phyloP scores from a whole-genome alignment of 2,329 filamentous ascomycete genomes.

The Arthrobotrys sinensis region DNA sequence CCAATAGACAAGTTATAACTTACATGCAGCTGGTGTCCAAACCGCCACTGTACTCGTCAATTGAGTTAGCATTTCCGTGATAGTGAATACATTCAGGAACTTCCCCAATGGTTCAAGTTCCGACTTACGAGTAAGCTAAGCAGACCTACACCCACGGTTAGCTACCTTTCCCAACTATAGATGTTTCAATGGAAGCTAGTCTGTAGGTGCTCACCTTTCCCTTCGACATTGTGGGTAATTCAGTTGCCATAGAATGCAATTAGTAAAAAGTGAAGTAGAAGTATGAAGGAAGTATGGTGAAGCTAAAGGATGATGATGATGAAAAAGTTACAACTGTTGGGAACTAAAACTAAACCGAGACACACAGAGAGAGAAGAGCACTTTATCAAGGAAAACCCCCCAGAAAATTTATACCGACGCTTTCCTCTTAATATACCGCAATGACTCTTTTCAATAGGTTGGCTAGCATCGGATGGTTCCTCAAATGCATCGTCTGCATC shows the following conservation, averaged over 20 bases:
- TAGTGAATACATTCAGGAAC: neutral
- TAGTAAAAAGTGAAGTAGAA: slow-evolving; percentile 2
- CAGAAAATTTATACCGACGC: slow-evolving; percentile 55
- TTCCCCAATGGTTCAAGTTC: neutral
- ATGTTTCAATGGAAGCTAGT: too few relatives aligned
- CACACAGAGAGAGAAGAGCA: neutral
- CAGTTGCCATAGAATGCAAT: slow-evolving; percentile 45
- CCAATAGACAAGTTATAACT: slow-evolving; percentile 65
- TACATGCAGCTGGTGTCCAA: slow-evolving; percentile 70
- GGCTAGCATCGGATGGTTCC: slow-evolving; percentile 58
- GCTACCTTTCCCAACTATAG: slow-evolving; percentile 12
- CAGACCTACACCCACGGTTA: slow-evolving; percentile 66
- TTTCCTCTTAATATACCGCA: slow-evolving; percentile 35
- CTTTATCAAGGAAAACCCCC: slow-evolving; percentile 9
- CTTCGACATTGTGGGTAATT: slow-evolving; percentile 54
- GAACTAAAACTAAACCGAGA: neutral
- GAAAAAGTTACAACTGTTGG: slow-evolving; percentile 16
- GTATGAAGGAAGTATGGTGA: neutral
- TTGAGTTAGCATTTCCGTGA: slow-evolving; percentile 38
- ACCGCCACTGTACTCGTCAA: slow-evolving; percentile 66
- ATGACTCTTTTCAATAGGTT: slow-evolving; percentile 46
- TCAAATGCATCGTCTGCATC: slow-evolving; percentile 8
- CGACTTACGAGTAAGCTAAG: slow-evolving; percentile 67
- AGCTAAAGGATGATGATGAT: neutral
- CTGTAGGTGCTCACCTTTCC: slow-evolving; percentile 41